A percentile compares a stretch with the other conserved stretches of the same genome.
phyloP scores from a whole-genome alignment of 2,329 filamentous ascomycete genomes.

The Fulvia fulva region DNA sequence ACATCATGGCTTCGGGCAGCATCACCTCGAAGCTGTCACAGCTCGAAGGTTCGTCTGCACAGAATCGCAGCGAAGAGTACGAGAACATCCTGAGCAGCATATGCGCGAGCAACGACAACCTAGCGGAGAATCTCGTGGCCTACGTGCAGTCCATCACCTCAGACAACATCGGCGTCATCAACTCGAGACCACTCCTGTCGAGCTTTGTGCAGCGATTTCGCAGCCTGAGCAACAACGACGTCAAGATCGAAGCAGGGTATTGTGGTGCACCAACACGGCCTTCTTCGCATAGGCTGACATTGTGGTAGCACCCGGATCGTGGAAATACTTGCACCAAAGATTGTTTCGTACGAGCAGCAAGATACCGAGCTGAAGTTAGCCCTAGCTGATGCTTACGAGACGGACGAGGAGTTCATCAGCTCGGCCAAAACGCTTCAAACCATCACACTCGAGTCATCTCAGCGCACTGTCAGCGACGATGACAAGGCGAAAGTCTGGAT shows the following conservation, averaged over 20 bases:
- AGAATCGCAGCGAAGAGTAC: slow-evolving; percentile 47
- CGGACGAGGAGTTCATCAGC: slow-evolving; percentile 71
- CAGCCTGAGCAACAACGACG: slow-evolving; percentile 56
- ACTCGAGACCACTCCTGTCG: slow-evolving; percentile 65
- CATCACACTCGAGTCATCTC: slow-evolving; percentile 84
- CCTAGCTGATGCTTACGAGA: slow-evolving; percentile 78
- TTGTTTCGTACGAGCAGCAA: slow-evolving; percentile 80
- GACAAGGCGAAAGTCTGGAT: slow-evolving; percentile 86
- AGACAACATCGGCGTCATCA: slow-evolving; percentile 70
- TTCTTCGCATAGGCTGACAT: slow-evolving; percentile 32
- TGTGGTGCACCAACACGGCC: background rate
- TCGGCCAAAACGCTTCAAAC: slow-evolving; percentile 76
- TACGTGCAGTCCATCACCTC: slow-evolving; percentile 62
- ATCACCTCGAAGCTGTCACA: slow-evolving; percentile 9
- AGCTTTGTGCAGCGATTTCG: slow-evolving; percentile 63
- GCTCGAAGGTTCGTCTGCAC: slow-evolving; percentile 11
- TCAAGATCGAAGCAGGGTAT: slow-evolving; percentile 66
- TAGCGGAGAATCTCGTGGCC: slow-evolving; percentile 61
- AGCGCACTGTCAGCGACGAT: slow-evolving; percentile 75
- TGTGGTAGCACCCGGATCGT: slow-evolving; percentile 57
- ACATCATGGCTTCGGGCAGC: slow-evolving; percentile 1
- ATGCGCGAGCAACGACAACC: slow-evolving; percentile 44
- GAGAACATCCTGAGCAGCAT: slow-evolving; percentile 56
- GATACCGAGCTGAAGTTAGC: slow-evolving; percentile 73
- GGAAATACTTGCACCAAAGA: slow-evolving; percentile 59